A percentile compares a stretch with the other conserved stretches of the same genome.
phyloP scores from a whole-genome alignment of 257 asterid genomes.

The Solanum infundibuliforme region DNA sequence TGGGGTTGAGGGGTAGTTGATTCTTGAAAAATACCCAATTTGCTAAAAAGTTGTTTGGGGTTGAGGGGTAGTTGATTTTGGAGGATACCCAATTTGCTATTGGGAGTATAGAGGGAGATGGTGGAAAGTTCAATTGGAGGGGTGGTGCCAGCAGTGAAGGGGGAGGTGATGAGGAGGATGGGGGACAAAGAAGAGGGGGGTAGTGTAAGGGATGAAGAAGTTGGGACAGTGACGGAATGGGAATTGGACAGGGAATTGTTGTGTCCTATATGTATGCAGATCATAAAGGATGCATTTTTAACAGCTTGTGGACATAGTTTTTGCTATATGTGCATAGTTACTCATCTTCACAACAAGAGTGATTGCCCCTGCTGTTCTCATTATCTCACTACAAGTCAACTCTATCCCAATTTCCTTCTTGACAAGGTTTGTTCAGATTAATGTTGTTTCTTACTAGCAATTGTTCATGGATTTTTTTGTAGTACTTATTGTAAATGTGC shows the following conservation, averaged over 20 bases:
- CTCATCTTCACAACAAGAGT: constrained; percentile 75
- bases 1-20: neutral
- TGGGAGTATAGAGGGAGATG: constrained; percentile 14
- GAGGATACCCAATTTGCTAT: neutral
- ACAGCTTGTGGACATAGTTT: constrained; percentile 81
- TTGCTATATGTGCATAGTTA: constrained; percentile 78
- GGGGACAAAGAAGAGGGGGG: constrained; percentile 3
- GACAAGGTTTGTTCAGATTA: constrained; percentile 41
- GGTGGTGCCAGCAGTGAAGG: constrained; percentile 27
- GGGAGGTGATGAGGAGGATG: neutral
- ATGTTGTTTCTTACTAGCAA: neutral
- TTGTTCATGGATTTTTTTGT: neutral
- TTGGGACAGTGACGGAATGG: neutral
- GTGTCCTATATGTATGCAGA: constrained; percentile 80
- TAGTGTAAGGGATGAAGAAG: constrained; percentile 9
- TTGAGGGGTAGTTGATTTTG: neutral
- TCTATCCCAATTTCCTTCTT: constrained; percentile 74
- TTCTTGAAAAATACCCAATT: neutral
- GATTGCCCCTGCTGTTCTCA: constrained; percentile 72
- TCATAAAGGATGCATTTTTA: constrained; percentile 57
- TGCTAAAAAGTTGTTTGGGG: neutral
- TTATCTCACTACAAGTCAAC: constrained; percentile 53
- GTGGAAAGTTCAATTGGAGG: constrained; percentile 28
- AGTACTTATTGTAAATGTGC: neutral
- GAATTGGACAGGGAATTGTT: constrained; percentile 44